Base-by-base conservation (phyloP, 768 basidiomycete genomes). In the Boletus sensibilis region DNA sequence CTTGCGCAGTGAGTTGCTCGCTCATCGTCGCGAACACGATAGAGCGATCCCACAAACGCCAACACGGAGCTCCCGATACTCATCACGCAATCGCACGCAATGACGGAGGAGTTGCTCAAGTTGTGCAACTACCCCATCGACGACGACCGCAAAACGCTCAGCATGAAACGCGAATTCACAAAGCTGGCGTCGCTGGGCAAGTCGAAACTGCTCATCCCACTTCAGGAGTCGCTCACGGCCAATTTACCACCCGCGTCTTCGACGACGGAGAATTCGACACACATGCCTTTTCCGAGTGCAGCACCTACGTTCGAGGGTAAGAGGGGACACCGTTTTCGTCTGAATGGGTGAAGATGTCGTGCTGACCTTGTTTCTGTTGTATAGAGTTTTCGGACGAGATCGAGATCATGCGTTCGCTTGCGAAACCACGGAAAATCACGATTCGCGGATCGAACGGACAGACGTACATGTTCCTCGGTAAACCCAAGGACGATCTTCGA, bases 401-500 rank as follows among this genome's bases (percentile, higher is more conserved):
- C 58, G 87, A 90, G 33, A 74, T 99, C 65, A 98, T 99, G 95
- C 81, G 77, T 20, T 97, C 97, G 5, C 74, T 98, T 25, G 91
- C 92, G 29, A 89, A 85, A 65, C 97, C 97, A 6, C 86, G 93
- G 63, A 97, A 96, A 73, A 83, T 99, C 57, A 87, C 86, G 1
- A 88, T 98, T 46, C 75, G 74, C 29, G 95, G 92, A 1, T 87
- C 84, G 60, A 84, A 98, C 66, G 94, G 94, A 1, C 83, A 86
- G 55, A 76, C 75, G 12, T 98, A 98, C 75, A 87, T 85, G 74
- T 98, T 98, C 77, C 79, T 99, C 8, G 92, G 92, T 50, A 99
- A 99, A 71, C 96, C 96, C 9, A 93, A 94, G 71, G 97, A 99
- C 68, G 97, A 99, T 73, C 78, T 99, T 33, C 82, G 97, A 38